Evolutionary conservation across 768 basidiomycete species (phyloP), one percentile per base, ranked within the genome.

Genomic region (Botryobasidium botryosum): DNA sequence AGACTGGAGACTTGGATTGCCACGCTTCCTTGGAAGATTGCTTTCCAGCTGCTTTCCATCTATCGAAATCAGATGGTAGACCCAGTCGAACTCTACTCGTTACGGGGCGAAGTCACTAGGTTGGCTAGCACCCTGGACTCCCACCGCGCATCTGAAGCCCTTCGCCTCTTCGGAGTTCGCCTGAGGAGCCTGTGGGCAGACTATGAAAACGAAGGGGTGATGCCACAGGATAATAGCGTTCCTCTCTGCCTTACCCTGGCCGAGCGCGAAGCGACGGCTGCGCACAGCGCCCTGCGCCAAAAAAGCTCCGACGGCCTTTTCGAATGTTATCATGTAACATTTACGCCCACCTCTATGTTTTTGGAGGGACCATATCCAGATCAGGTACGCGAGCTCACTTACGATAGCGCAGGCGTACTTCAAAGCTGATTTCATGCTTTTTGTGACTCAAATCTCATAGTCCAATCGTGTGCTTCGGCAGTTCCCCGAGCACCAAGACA

Each of bases 381-480:
- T 32, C 42, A 33, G 20, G 40, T 47, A 21, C 10, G 36, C 40
- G 5, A 17, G 24, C 25, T 5, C 6, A 5, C 23, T n/a, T n/a
- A n/a, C n/a, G n/a, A n/a, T n/a, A n/a, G n/a, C n/a, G n/a, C n/a
- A n/a, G n/a, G n/a, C n/a, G n/a, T n/a, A n/a, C n/a, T n/a, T n/a
- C n/a, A n/a, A n/a, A n/a, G 13, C 33, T 10, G 3, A 7, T 37
- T 43, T 26, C 5, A n/a, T 20, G 12, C 27, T 17, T 21, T 10
- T 40, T 6, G 4, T 10, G 44, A 17, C 32, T 51, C 15, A 44
- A 51, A 10, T 47, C 45, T 71, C 72, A 21, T 78, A 86, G 52
- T 81, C 82, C 3, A 91, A 91, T 49, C 71, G 81, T 1, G 72
- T 87, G 42, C 77, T 91, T 48, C 75, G 86, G 1, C 61, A 66